Conservation (phyloP, 768 basidiomycete genomes). For the Tremella yokohamensis region DNA sequence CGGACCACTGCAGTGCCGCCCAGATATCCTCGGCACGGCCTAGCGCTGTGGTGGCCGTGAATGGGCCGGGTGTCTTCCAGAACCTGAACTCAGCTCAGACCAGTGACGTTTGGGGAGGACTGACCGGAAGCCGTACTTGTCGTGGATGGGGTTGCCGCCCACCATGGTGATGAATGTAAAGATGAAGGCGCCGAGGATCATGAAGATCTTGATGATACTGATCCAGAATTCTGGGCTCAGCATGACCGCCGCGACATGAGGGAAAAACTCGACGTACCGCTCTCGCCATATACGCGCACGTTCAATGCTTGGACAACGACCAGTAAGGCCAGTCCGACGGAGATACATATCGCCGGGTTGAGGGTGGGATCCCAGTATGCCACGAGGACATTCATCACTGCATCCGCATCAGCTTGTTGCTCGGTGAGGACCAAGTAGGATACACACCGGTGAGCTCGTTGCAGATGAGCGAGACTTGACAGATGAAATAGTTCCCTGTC, state of each 20-base stretch:
- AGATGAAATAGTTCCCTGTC: conserved; percentile 22
- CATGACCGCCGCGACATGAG: not conserved
- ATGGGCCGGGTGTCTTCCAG: conserved; percentile 34
- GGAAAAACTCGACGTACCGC: not conserved
- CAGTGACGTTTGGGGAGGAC: not conserved
- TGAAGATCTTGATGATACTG: conserved; percentile 51
- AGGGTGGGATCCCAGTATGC: conserved; percentile 21
- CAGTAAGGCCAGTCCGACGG: conserved; percentile 11
- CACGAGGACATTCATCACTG: conserved; percentile 29
- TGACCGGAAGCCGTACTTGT: conserved; percentile 54
- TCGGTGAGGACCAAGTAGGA: not conserved
- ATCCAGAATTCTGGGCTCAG: conserved; percentile 21
- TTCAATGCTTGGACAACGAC: conserved; percentile 10
- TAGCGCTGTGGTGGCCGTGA: conserved; percentile 1
- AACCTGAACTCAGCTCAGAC: not conserved
- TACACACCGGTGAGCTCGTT: conserved; percentile 21
- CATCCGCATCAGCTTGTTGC: not conserved
- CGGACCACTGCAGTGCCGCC: conserved; percentile 18
- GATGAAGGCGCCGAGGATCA: conserved; percentile 55
- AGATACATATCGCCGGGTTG: conserved; percentile 16
- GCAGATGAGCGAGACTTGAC: conserved; percentile 26
- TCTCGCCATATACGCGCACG: conserved; percentile 18
- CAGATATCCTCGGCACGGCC: conserved; percentile 16
- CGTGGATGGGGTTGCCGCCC: conserved; percentile 57
- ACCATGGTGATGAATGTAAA: conserved; percentile 58